phyloP scores from a whole-genome alignment of 1,284 basidiomycete genomes.

The Marasmius tenuissimus region DNA sequence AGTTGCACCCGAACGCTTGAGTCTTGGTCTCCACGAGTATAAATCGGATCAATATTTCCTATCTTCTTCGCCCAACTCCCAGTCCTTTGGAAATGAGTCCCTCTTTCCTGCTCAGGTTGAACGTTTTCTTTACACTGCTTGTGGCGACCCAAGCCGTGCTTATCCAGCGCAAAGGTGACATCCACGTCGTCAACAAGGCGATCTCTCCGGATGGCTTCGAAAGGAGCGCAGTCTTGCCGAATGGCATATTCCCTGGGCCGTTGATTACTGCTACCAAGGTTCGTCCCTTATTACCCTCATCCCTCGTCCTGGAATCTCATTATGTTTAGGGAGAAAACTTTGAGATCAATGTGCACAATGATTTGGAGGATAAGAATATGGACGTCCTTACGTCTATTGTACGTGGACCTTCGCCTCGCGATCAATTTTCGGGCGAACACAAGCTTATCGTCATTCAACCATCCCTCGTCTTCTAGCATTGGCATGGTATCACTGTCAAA shows the following conservation, averaged over 20 bases:
- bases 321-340: conserved; percentile 1
- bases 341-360: conserved; percentile 7
- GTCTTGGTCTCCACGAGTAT: no score
- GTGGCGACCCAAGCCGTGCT: no score
- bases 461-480: conserved; percentile 5
- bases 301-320: not conserved
- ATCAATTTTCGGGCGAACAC: not conserved
- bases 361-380: conserved; percentile 6
- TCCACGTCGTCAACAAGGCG: not conserved
- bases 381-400: conserved; percentile 7
- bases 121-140: no score
- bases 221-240: not conserved
- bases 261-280: conserved; percentile 7
- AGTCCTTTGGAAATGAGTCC: no score
- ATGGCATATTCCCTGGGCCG: not conserved
- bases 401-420: not conserved
- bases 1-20: no score
- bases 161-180: not conserved
- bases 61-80: no score
- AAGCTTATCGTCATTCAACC: not conserved
- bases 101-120: no score
- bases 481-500: conserved; percentile 11
- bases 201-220: not conserved
- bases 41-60: no score
- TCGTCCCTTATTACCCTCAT: not conserved